phyloP scores from a whole-genome alignment of 352 stramenopile species.

The Phytophthora fragariae region DNA sequence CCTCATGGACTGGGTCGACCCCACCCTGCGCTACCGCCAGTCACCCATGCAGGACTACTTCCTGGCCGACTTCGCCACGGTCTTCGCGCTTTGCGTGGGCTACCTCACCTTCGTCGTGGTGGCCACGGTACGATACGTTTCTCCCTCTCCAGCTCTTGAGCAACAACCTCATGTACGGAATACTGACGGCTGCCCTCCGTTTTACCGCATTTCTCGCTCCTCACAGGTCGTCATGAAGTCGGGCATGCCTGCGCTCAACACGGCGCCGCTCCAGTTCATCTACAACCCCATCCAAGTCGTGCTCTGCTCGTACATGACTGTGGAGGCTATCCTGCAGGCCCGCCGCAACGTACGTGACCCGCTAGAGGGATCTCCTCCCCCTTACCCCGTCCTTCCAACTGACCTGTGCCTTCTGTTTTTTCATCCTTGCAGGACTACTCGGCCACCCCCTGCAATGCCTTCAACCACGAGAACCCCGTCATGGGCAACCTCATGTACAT shows the following conservation, averaged over 20 bases:
- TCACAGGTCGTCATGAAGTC: conserved; percentile 64
- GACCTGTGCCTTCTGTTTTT: conserved; percentile 17
- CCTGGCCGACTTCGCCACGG: conserved; percentile 45
- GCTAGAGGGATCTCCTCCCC: background rate
- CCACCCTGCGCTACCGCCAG: conserved; percentile 41
- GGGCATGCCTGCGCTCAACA: conserved; percentile 61
- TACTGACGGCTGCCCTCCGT: conserved; percentile 1
- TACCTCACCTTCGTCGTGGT: conserved; percentile 78
- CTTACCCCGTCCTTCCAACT: conserved; percentile 6
- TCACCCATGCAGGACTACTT: conserved; percentile 48
- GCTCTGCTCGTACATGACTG: conserved; percentile 94
- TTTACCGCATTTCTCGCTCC: background rate
- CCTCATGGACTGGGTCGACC: conserved; percentile 50
- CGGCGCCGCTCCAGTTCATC: conserved; percentile 87
- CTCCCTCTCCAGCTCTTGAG: background rate
- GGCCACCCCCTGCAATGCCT: conserved; percentile 89
- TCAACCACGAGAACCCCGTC: conserved; percentile 88
- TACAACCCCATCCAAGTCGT: conserved; percentile 97
- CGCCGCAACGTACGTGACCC: conserved; percentile 74
- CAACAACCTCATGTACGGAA: background rate
- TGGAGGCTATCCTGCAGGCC: conserved; percentile 90
- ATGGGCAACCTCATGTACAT: conserved; percentile 96
- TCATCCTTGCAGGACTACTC: conserved; percentile 71
- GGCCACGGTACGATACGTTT: conserved; percentile 34
- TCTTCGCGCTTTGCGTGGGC: conserved; percentile 58